Evolutionary conservation across 1,284 basidiomycete genomes (phyloP).

Genomic region (Wallemia ichthyophaga): DNA sequence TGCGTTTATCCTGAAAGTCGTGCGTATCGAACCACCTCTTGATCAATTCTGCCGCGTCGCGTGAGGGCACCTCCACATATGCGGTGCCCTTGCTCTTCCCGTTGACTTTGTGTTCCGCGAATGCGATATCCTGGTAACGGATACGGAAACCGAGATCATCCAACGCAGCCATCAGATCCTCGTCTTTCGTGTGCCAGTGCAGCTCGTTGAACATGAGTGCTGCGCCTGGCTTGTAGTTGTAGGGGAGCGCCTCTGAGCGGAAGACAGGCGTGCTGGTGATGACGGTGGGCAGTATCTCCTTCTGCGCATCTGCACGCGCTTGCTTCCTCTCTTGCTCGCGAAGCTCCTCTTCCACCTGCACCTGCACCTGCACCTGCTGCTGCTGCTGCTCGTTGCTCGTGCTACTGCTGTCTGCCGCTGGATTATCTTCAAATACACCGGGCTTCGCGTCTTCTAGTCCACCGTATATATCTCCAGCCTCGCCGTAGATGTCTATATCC

Average conservation of each 20-base stretch:
- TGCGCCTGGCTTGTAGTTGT: neutral
- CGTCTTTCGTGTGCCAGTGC: neutral
- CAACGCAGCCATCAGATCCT: neutral
- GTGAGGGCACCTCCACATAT: constrained; percentile 11
- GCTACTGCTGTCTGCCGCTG: too few relatives aligned
- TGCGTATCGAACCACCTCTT: constrained; percentile 13
- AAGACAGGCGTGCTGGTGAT: neutral
- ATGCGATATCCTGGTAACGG: constrained; percentile 8
- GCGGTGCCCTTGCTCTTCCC: constrained; percentile 13
- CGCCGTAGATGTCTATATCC: neutral
- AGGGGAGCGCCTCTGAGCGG: neutral
- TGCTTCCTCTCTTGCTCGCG: too few relatives aligned
- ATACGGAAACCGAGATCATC: neutral
- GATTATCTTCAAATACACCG: too few relatives aligned
- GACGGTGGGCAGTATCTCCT: neutral
- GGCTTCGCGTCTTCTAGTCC: neutral
- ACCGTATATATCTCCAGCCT: neutral
- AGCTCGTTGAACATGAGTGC: constrained; percentile 1
- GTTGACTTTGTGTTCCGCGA: constrained; percentile 15
- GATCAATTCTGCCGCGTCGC: constrained; percentile 8
- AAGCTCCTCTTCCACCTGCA: neutral
- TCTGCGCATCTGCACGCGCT: neutral
- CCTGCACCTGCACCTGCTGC: neutral
- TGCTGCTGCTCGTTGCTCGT: neutral
- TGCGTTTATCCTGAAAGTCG: constrained; percentile 9